Percentiles rank a stretch among this genome's conserved stretches.
Conservation (phyloP, 2,329 filamentous ascomycete genomes). For the Pseudogymnoascus sp. region DNA sequence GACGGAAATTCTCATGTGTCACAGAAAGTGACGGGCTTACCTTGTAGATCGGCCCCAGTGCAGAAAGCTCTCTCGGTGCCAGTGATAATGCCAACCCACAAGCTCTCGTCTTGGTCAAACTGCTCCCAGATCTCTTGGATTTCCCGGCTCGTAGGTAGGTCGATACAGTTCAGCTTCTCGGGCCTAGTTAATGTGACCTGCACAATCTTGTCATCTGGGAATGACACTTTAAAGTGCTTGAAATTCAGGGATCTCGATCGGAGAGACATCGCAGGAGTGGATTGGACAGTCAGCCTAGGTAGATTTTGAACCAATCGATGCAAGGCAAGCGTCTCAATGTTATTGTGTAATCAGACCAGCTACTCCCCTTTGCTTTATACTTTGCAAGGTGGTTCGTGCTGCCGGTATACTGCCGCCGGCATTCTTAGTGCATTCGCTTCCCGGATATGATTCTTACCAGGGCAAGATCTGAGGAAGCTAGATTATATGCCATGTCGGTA, state of each 20-base stretch:
- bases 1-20: constrained; percentile 24
- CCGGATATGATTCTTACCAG: not conserved
- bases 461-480: not conserved
- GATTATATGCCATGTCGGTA: not conserved
- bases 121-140: constrained; percentile 45
- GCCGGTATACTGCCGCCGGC: not conserved
- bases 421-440: not conserved
- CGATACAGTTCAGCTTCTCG: constrained; percentile 48
- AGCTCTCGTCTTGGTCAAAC: constrained; percentile 51
- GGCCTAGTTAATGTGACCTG: constrained; percentile 54
- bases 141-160: constrained; percentile 28
- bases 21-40: constrained; percentile 37
- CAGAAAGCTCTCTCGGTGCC: constrained; percentile 57
- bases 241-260: constrained; percentile 10
- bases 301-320: constrained; percentile 1
- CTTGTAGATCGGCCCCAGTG: constrained; percentile 58
- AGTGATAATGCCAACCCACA: constrained; percentile 57
- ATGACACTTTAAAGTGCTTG: constrained; percentile 32
- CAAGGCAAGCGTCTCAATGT: not conserved
- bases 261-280: not conserved
- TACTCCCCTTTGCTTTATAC: not conserved
- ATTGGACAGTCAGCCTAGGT: not conserved
- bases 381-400: not conserved
- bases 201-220: constrained; percentile 46
- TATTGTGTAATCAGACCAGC: constrained; percentile 7